Conservation (phyloP, 1,284 basidiomycete species). For the Ustilago cynodontis region DNA sequence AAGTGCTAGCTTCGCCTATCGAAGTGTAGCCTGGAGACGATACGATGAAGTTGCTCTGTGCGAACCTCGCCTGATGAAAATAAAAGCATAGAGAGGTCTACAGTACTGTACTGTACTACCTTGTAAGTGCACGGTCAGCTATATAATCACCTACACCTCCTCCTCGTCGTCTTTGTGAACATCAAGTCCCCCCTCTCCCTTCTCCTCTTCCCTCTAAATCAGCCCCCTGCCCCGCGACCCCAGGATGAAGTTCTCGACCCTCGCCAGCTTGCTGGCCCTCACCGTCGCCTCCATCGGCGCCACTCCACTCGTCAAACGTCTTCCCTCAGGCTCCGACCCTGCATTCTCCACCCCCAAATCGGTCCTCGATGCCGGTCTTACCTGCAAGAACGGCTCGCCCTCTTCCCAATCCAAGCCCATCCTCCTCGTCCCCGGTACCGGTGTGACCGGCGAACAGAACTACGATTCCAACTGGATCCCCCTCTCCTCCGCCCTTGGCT, state of each 20-base stretch:
- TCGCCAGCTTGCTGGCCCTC: not conserved
- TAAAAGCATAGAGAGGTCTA: too few species aligned
- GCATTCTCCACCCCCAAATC: constrained; percentile 17
- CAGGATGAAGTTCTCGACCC: constrained; percentile 19
- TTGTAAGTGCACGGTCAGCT: not conserved
- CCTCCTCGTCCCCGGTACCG: constrained; percentile 49
- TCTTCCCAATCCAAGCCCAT: constrained; percentile 37
- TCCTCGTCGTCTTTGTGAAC: not conserved
- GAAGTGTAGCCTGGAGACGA: too few species aligned
- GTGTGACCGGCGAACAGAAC: constrained; percentile 18
- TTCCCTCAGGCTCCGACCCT: constrained; percentile 28
- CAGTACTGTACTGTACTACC: too few species aligned
- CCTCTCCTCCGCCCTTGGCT: constrained; percentile 30
- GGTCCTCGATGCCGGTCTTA: constrained; percentile 18
- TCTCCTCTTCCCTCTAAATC: not conserved
- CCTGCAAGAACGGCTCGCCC: constrained; percentile 25
- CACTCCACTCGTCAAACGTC: constrained; percentile 24
- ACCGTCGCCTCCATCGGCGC: constrained; percentile 3
- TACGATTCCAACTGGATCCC: constrained; percentile 49
- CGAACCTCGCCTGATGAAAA: too few species aligned
- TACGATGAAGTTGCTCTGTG: too few species aligned
- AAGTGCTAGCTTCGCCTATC: too few species aligned
- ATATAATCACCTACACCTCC: not conserved
- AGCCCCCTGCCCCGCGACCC: not conserved
- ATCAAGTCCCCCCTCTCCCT: not conserved